phyloP scores from a whole-genome alignment of 2,329 filamentous ascomycete genomes.

The Fusarium metavorans region DNA sequence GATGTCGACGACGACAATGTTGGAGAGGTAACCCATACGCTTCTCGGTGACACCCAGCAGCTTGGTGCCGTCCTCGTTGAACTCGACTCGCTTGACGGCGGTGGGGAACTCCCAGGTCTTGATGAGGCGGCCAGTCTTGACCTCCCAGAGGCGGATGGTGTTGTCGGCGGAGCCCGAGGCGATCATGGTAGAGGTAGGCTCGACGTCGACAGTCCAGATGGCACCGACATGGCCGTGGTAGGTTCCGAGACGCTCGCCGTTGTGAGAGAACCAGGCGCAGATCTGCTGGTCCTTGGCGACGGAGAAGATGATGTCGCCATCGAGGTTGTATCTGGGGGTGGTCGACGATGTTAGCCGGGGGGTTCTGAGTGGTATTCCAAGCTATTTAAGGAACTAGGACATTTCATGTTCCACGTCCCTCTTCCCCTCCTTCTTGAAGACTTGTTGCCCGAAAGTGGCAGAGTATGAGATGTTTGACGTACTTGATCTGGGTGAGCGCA shows the following conservation, averaged over 20 bases:
- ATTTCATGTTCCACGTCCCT: neutral
- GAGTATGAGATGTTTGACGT: conserved; percentile 47
- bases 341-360: conserved; percentile 27
- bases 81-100: conserved; percentile 97
- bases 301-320: conserved; percentile 97
- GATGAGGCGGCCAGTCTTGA: conserved; percentile 90
- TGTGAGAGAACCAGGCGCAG: conserved; percentile 97
- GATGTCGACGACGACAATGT: conserved; percentile 94
- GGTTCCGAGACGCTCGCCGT: conserved; percentile 96
- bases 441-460: neutral
- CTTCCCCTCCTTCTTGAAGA: conserved; percentile 7
- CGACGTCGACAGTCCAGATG: conserved; percentile 98
- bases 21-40: conserved; percentile 95
- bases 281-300: conserved; percentile 96
- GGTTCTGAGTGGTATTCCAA: conserved; percentile 13
- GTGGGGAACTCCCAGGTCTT: conserved; percentile 99
- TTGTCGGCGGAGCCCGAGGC: conserved; percentile 98
- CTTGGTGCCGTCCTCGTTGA: conserved; percentile 91
- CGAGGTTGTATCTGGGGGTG: conserved; percentile 79
- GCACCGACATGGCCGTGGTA: conserved; percentile 98
- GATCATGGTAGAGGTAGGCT: conserved; percentile 90
- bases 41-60: conserved; percentile 97
- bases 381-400: conserved; percentile 9
- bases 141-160: conserved; percentile 96
- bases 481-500: conserved; percentile 94